A percentile compares a stretch with the other conserved stretches of the same genome.
phyloP scores from a whole-genome alignment of 805 yeast genomes.

The Candida berthetii region DNA sequence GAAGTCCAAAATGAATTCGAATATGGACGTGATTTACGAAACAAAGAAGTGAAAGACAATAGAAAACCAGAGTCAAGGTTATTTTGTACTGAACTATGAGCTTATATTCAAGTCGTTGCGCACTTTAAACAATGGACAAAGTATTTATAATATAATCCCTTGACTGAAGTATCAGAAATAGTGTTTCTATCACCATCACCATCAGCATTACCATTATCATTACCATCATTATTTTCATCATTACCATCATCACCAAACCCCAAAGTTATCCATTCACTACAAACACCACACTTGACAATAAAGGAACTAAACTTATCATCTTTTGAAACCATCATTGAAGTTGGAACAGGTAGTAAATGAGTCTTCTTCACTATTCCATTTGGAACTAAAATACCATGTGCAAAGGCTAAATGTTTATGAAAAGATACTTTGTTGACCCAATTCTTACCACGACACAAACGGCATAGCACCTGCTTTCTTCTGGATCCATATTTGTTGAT shows the following conservation, averaged over 20 bases:
- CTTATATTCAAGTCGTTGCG: not conserved
- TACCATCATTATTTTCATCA: not conserved
- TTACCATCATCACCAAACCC: slow-evolving; percentile 5
- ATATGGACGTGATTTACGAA: too few species aligned
- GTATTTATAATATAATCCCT: slow-evolving; percentile 18
- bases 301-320: slow-evolving; percentile 3
- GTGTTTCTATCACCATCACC: not conserved
- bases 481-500: not conserved
- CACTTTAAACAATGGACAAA: slow-evolving; percentile 13
- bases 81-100: too few species aligned
- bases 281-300: slow-evolving; percentile 14
- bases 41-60: too few species aligned
- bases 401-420: slow-evolving; percentile 14
- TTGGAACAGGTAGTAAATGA: slow-evolving; percentile 11
- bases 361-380: not conserved
- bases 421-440: slow-evolving; percentile 13
- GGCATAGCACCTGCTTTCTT: slow-evolving; percentile 14
- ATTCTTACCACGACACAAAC: slow-evolving; percentile 19
- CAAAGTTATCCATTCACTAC: slow-evolving; percentile 14
- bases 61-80: too few species aligned
- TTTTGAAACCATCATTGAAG: slow-evolving; percentile 8
- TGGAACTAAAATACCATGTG: slow-evolving; percentile 16
- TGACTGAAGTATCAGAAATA: not conserved
- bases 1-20: too few species aligned
- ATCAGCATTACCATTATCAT: not conserved